Percentiles rank a stretch among this genome's conserved stretches.
These are phyloP conservation scores for Selenicereus undatus DNA, from an alignment of 148 eudicot species.

Conservation along the genomic window DNA sequence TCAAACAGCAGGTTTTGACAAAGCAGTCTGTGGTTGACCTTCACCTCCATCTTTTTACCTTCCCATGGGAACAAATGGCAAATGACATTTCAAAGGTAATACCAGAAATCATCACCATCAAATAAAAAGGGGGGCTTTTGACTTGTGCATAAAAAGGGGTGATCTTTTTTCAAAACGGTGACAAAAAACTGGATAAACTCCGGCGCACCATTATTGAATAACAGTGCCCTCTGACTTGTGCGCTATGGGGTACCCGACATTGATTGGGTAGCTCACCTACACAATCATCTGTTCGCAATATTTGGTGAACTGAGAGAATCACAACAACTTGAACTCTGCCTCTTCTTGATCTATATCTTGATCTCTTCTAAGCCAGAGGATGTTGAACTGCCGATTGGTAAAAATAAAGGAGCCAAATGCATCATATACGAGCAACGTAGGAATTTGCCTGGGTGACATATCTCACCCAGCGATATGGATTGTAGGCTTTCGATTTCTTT, in stretches of 20 bases:
- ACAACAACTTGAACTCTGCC: background rate
- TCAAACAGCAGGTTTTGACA: slow-evolving; percentile 12
- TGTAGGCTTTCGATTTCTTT: slow-evolving; percentile 60
- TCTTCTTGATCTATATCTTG: background rate
- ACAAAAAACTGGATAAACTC: background rate
- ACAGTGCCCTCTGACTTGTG: background rate
- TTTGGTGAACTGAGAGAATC: background rate
- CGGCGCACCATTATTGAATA: background rate
- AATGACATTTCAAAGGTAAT: background rate
- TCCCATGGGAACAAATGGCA: background rate
- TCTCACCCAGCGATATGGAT: slow-evolving; percentile 89
- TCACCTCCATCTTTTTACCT: background rate
- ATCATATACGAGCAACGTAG: slow-evolving; percentile 83
- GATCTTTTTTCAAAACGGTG: background rate
- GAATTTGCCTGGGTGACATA: slow-evolving; percentile 83
- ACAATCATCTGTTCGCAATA: background rate
- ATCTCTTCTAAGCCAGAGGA: background rate
- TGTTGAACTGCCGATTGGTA: background rate
- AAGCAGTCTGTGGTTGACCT: background rate
- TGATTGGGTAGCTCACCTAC: slow-evolving; percentile 9
- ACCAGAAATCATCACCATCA: slow-evolving; percentile 3
- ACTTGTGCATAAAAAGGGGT: background rate
- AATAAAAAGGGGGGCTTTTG: background rate
- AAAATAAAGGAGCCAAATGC: background rate
- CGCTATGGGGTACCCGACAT: background rate